Evolutionary conservation across 2,329 filamentous ascomycete species (phyloP), one percentile per base, ranked within the genome.

Genomic region (Decorospora gaudefroyi): DNA sequence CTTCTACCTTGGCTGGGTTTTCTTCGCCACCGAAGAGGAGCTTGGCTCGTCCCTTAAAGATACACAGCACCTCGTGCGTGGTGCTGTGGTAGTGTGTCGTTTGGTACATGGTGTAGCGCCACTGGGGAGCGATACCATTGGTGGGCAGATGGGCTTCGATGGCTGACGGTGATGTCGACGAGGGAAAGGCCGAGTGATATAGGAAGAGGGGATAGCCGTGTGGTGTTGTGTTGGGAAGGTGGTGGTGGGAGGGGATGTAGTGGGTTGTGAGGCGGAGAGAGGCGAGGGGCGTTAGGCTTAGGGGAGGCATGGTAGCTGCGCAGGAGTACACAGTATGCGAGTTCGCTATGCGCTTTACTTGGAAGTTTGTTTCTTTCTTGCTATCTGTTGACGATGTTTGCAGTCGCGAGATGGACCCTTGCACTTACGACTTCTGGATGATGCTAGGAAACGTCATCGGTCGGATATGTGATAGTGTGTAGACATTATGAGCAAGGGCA

Each of bases 81-180:
- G 78, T 87, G 56, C 75, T 81, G 69, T 88, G 85, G 65, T 85
- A 88, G 68, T 88, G 85, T 1, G 78, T 81, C 4, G 76, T 78
- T 23, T 64, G 67, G 65, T 85, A 88, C 84, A 88, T 88, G 11
- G 81, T 82, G 67, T 83, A 87, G 17, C 80, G 76, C 85, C 84
- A 87, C 60, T 85, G 81, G 0, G 85, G 83, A 1, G 59, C 61
- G 22, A 81, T 79, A 6, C 76, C 78, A 11, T 81, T 64, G 3
- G 65, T 59, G 5, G 62, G 61, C 4, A 88, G 74, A 51, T 84
- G 83, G 0, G 73, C 61, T 59, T 85, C 80, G 33, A 87, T 78
- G 1, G 72, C 61, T 2, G 75, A 72, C 3, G 81, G 70, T 3
- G 75, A 72, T 11, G 70, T 62, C 3, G 46, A 49, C 3, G 68